phyloP scores from a whole-genome alignment of 176 grass and related monocot genomes.

The Cocos nucifera region DNA sequence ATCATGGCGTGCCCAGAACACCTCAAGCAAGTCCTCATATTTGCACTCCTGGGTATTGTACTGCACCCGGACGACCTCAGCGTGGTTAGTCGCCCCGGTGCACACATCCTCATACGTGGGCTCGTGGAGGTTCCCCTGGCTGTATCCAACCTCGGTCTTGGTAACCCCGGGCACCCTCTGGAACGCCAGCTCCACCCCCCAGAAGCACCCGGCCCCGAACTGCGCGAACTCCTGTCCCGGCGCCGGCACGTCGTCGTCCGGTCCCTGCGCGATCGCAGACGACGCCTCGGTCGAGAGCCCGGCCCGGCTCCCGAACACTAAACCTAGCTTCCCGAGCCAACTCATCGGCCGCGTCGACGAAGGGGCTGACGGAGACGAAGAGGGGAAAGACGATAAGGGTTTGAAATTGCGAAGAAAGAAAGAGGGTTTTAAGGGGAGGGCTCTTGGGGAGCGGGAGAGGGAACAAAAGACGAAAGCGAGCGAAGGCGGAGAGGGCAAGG shows the following conservation, averaged over 20 bases:
- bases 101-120: slow-evolving; percentile 93
- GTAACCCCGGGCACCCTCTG: slow-evolving; percentile 83
- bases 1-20: slow-evolving; percentile 75
- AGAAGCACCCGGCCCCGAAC: slow-evolving; percentile 94
- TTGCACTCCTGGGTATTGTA: slow-evolving; percentile 69
- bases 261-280: slow-evolving; percentile 71
- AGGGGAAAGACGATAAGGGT: slow-evolving; percentile 14
- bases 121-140: slow-evolving; percentile 76
- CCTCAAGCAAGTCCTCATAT: slow-evolving; percentile 70
- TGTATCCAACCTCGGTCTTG: slow-evolving; percentile 86
- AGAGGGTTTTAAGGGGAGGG: not conserved
- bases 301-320: slow-evolving; percentile 48
- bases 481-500: slow-evolving; percentile 23
- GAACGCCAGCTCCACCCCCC: slow-evolving; percentile 92
- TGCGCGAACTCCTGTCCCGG: slow-evolving; percentile 78
- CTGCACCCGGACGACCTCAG: slow-evolving; percentile 89
- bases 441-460: slow-evolving; percentile 17
- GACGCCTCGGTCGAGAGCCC: slow-evolving; percentile 46
- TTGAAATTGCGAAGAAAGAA: not conserved
- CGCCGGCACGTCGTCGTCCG: slow-evolving; percentile 73
- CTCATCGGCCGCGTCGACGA: slow-evolving; percentile 42
- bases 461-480: slow-evolving; percentile 22
- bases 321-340: slow-evolving; percentile 93
- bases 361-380: slow-evolving; percentile 9
- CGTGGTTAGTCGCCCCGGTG: slow-evolving; percentile 67